Base-by-base conservation (phyloP, 148 eudicot genomes). In the Heliamphora exappendiculata region DNA sequence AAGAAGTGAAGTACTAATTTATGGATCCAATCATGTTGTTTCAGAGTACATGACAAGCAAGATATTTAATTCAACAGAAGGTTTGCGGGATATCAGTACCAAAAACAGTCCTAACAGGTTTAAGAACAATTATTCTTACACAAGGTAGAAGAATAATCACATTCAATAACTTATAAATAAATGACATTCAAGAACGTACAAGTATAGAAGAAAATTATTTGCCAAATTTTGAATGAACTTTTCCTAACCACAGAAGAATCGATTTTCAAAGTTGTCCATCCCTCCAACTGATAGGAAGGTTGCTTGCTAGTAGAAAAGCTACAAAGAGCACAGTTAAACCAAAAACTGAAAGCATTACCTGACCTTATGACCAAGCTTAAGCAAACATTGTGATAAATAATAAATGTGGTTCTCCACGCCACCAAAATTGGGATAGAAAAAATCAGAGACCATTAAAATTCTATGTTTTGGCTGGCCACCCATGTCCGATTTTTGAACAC, bases 361-460 rank as follows among this genome's bases (percentile, higher is more conserved):
- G 67, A 94, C 98, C 98, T 94, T 94, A 84, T 94, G 98, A 79
- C 98, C 98, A 73, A 89, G 91, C 81, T 90, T 79, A 68, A 94
- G 91, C 85, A 94, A 87, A 81, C 98, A 94, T 36, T 90, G 98
- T 0, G 98, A 92, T 31, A 94, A 85, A 78, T 88, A 92, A 74
- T 94, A 94, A n/a, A 92, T 92, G 83, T 94, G 98, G 85, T 86
- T 94, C 82, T 92, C 98, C 47, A 94, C 98, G 20, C 97, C 98
- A 26, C 97, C 98, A 67, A 94, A 94, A 82, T 94, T 94, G 24
- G 98, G 98, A 71, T 88, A 94, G 88, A 90, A 94, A 78, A 94
- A 94, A 81, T 94, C 97, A 1, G 98, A 94, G 37, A 92, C 97
- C 98, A 94, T 94, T 79, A 94, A 78, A 65, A 94, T 87, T 73